Evolutionary conservation across 768 basidiomycete genomes (phyloP), one percentile per base, ranked within the genome.

Genomic region (Auriscalpium orientale): DNA sequence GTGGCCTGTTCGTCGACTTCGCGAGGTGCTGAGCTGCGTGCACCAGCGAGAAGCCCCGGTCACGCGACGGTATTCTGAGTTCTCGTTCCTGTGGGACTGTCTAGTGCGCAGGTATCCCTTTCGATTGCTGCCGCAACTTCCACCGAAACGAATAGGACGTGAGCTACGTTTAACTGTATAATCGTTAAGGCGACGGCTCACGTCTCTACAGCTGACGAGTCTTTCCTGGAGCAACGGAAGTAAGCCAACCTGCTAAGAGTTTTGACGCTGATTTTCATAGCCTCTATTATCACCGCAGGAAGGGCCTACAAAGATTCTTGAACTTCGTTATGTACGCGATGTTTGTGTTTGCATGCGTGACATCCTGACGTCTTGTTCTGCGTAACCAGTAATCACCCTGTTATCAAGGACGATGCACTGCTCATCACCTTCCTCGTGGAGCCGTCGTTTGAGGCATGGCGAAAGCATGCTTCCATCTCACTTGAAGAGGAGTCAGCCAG

Each of bases 71-170:
- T 99, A 98, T 69, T 92, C 90, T 8, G 97, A 99, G 68, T 99
- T 98, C 68, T 80, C 79, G 10, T 94, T 88, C 70, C 74, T 98
- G 28, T 89, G 91, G 82, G 94, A 98, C 60, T 87, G 84, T 59
- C 76, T 99, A 46, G 69, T 82, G 51, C 82, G 85, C 61, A 81
- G 94, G 53, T 98, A 98, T 73, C 95, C 97, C 1, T 98, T 98
- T 80, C 84, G 97, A 48, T 74, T 98, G 22, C 79, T 98, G 60
- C 85, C 91, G 16, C 73, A 82, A 3, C 72, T 98, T 34, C 97
- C 97, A 15, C 97, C 97, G 0, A 98, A 98, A 70, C 81, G 93
- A 47, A 78, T 98, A 59, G 90, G 90, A 69, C 84, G 91, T 92
- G 63, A 75, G 90, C 76, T 7, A 20, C 36, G 35, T 47, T 36